A percentile compares a stretch with the other conserved stretches of the same genome.
Evolutionary conservation across 768 basidiomycete species (phyloP).

Genomic region (Panaeolus papilionaceus): DNA sequence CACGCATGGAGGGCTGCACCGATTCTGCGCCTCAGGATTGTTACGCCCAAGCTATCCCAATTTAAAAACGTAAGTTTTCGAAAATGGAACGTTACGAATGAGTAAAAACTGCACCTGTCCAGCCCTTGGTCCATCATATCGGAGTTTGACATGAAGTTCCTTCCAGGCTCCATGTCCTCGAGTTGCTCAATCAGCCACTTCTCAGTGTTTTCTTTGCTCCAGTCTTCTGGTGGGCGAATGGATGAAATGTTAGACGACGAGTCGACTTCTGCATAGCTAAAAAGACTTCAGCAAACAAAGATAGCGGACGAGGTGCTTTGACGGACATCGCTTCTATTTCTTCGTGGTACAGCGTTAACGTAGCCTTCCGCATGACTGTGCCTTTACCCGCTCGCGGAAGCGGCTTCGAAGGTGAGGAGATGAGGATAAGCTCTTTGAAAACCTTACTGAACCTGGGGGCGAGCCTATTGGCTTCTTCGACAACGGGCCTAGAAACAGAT

Average conservation of each 20-base stretch:
- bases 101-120: conserved; percentile 25
- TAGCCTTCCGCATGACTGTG: conserved; percentile 51
- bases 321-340: conserved; percentile 56
- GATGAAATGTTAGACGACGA: conserved; percentile 20
- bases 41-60: conserved; percentile 26
- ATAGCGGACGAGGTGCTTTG: neutral
- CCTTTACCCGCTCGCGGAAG: conserved; percentile 55
- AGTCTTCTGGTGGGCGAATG: conserved; percentile 24
- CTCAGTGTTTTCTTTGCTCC: conserved; percentile 19
- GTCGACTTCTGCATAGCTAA: conserved; percentile 28
- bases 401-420: conserved; percentile 44
- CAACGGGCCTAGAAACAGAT: conserved; percentile 35
- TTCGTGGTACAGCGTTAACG: conserved; percentile 43
- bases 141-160: conserved; percentile 8
- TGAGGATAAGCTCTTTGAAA: conserved; percentile 59
- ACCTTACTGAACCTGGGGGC: conserved; percentile 51
- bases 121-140: conserved; percentile 33
- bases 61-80: neutral
- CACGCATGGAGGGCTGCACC: conserved; percentile 26
- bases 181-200: conserved; percentile 28
- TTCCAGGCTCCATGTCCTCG: conserved; percentile 23
- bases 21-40: conserved; percentile 29
- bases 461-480: conserved; percentile 52
- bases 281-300: neutral
- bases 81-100: neutral